These are phyloP conservation scores for Leccinellum luteum DNA, from an alignment of 768 basidiomycete genomes.

Conservation along the genomic window DNA sequence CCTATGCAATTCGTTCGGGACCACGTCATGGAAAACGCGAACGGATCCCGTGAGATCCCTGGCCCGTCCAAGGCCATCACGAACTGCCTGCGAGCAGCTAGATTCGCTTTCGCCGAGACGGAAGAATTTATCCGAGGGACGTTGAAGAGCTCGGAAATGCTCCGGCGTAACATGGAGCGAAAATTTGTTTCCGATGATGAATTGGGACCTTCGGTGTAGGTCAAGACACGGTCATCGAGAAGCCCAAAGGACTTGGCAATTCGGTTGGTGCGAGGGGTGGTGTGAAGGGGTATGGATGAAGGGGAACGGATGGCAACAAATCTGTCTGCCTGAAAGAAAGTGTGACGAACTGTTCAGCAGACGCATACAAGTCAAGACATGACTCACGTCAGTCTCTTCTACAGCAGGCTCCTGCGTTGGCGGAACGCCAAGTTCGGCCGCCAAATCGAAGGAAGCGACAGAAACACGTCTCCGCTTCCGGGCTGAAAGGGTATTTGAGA, in stretches of 20 bases:
- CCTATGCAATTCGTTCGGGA: slow-evolving; percentile 58
- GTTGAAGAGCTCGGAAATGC: slow-evolving; percentile 50
- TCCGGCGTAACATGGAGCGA: slow-evolving; percentile 48
- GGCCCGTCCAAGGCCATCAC: slow-evolving; percentile 63
- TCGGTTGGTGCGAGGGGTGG: slow-evolving; percentile 64
- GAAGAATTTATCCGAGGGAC: slow-evolving; percentile 28
- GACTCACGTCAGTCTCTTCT: slow-evolving; percentile 30
- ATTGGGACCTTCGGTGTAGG: slow-evolving; percentile 42
- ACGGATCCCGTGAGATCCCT: slow-evolving; percentile 51
- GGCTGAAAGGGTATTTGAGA: slow-evolving; percentile 39
- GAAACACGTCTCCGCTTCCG: slow-evolving; percentile 44
- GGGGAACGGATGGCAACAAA: slow-evolving; percentile 58
- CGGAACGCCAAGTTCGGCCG: slow-evolving; percentile 30
- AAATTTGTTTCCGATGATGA: slow-evolving; percentile 39
- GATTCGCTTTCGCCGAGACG: slow-evolving; percentile 58
- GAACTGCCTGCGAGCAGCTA: slow-evolving; percentile 53
- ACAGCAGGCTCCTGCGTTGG: slow-evolving; percentile 15
- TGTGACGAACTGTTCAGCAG: neutral
- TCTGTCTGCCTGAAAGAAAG: slow-evolving; percentile 48
- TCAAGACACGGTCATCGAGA: slow-evolving; percentile 52
- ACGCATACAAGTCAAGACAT: neutral
- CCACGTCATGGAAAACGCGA: slow-evolving; percentile 62
- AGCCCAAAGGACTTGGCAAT: slow-evolving; percentile 64
- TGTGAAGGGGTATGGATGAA: slow-evolving; percentile 50
- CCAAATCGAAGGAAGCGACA: slow-evolving; percentile 37